Evolutionary conservation across 163 green algal species (phyloP), one percentile per base, ranked within the genome.

Genomic region (Chlamydomonas reinhardtii): DNA sequence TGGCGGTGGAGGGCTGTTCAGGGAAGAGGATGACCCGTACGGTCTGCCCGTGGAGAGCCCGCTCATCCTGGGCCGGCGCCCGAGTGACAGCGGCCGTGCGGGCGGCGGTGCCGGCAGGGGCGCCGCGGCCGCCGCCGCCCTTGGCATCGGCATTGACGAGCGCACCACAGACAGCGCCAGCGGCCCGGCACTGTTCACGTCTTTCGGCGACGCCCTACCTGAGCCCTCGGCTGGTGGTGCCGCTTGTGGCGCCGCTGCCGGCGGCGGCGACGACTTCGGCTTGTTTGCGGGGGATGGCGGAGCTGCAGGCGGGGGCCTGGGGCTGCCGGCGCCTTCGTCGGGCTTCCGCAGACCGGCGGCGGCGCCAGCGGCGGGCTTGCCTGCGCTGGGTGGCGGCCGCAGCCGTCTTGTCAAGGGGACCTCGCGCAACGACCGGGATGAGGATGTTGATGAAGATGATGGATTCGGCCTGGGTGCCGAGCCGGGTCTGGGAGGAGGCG

Each of bases 161-260:
- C 17, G 31, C 32, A 27, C 66, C 3, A 77, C 66, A 9, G 62
- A 70, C 62, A 32, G 24, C 56, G 80, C 80, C 69, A 86, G 80
- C 80, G 80, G 80, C 19, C 70, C 80, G 5, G 80, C 80, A 29
- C 35, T 86, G 34, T 66, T 86, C 35, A 86, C 80, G 3, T 86
- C 80, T 19, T 86, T 86, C 29, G 80, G 80, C 1, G 80, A 86
- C 16, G 80, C 54, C 1, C 71, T 76, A 39, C 37, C 62, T 2
- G 64, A 71, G 48, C 48, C 48, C 11, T 17, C 76, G 19, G 56
- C 35, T 24, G 19, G 29, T 15, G 32, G 52, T 29, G 74, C 29
- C 5, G 61, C 3, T 15, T 39, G 39, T 34, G 59, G 39, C 11
- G 72, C 5, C 14, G 43, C 27, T 31, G 5, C 39, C n/a, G 39